Evolutionary conservation across 2,329 filamentous ascomycete genomes (phyloP).

Genomic region (Aspergillus pseudoterreus): DNA sequence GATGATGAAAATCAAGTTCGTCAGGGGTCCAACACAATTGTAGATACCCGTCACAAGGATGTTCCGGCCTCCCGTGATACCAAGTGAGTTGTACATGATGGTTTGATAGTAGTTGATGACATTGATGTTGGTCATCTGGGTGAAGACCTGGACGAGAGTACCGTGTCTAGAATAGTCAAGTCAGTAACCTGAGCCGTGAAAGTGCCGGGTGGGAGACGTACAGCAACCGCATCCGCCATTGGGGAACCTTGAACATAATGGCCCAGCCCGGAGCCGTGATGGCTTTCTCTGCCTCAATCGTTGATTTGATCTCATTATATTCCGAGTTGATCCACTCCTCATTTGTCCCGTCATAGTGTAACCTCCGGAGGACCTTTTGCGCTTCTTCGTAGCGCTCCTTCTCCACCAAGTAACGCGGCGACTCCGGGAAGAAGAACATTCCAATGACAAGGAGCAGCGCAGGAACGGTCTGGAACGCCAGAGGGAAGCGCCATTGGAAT

Average conservation of each 20-base stretch:
- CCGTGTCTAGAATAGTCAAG: conserved; percentile 43
- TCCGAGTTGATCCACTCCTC: conserved; percentile 53
- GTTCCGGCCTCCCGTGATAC: conserved; percentile 52
- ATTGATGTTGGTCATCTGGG: conserved; percentile 50
- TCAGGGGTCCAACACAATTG: conserved; percentile 52
- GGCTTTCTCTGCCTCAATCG: conserved; percentile 57
- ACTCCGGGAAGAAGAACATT: conserved; percentile 32
- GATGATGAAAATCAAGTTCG: conserved; percentile 49
- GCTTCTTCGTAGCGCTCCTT: conserved; percentile 49
- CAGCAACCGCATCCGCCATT: conserved; percentile 58
- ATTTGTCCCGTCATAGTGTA: conserved; percentile 53
- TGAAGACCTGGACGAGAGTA: conserved; percentile 61
- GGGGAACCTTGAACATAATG: conserved; percentile 39
- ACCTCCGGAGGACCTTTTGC: conserved; percentile 46
- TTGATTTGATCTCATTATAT: conserved; percentile 32
- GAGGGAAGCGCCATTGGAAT: conserved; percentile 35
- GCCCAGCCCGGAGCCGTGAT: conserved; percentile 46
- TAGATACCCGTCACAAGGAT: conserved; percentile 59
- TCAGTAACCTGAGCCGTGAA: not conserved
- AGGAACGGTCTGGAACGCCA: conserved; percentile 38
- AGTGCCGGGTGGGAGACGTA: conserved; percentile 11
- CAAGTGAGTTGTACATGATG: conserved; percentile 44
- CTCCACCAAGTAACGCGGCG: conserved; percentile 35
- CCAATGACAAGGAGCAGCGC: conserved; percentile 34
- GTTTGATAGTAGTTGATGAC: conserved; percentile 43